phyloP scores from a whole-genome alignment of 805 yeast species.

The Danielia reshetovae region DNA sequence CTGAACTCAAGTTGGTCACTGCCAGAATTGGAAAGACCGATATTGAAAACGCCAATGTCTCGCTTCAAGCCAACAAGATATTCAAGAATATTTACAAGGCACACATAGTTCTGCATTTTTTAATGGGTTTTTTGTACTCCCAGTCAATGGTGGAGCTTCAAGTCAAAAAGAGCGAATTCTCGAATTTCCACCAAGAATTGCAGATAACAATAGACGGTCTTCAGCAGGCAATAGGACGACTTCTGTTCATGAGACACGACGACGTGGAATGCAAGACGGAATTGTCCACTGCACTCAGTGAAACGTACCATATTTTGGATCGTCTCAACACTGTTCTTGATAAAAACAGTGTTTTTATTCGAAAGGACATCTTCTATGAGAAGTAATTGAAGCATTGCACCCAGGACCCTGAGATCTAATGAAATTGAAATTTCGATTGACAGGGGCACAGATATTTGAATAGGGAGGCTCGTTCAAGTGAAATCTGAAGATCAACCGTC shows the following conservation, averaged over 20 bases:
- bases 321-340: conserved; percentile 18
- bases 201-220: conserved; percentile 14
- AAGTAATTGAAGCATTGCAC: too few relatives aligned
- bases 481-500: too few relatives aligned
- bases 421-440: too few relatives aligned
- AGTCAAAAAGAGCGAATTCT: conserved; percentile 6
- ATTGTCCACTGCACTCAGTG: conserved; percentile 20
- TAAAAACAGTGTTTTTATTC: conserved; percentile 17
- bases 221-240: conserved; percentile 19
- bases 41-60: conserved; percentile 1
- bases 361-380: conserved; percentile 23
- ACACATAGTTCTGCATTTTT: conserved; percentile 9
- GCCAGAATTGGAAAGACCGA: conserved; percentile 3
- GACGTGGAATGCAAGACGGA: conserved; percentile 16
- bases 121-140: background rate
- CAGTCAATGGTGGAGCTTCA: background rate
- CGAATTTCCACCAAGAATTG: conserved; percentile 8
- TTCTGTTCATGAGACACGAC: conserved; percentile 10
- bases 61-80: conserved; percentile 6
- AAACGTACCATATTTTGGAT: conserved; percentile 21
- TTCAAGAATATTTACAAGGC: conserved; percentile 17
- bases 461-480: too few relatives aligned
- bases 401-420: too few relatives aligned
- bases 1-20: conserved; percentile 1
- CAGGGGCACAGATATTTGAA: too few relatives aligned